Percentiles rank a stretch among this genome's conserved stretches.
Evolutionary conservation across 1,139 yeast genomes (phyloP).

Genomic region (Pichia inconspicua): DNA sequence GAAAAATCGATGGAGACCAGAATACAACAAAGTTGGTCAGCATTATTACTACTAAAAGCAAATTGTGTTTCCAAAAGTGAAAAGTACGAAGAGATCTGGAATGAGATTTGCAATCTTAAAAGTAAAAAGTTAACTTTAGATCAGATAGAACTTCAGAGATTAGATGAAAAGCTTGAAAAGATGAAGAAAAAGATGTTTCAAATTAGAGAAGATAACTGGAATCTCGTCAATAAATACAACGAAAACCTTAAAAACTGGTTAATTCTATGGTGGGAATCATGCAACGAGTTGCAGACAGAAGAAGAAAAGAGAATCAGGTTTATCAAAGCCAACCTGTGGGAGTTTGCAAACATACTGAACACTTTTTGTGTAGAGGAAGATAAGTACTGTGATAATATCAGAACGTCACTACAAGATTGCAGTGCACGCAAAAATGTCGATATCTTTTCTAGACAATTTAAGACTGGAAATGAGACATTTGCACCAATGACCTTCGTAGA

Average conservation of each 20-base stretch:
- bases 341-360: conserved; percentile 69
- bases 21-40: conserved; percentile 35
- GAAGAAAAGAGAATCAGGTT: conserved; percentile 76
- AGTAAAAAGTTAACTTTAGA: conserved; percentile 68
- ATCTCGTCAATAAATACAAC: conserved; percentile 50
- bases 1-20: conserved; percentile 40
- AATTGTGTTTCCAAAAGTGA: conserved; percentile 39
- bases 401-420: conserved; percentile 62
- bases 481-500: conserved; percentile 50
- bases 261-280: conserved; percentile 68
- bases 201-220: conserved; percentile 51
- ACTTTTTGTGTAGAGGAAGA: conserved; percentile 75
- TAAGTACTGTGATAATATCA: conserved; percentile 61
- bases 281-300: conserved; percentile 62
- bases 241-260: conserved; percentile 68
- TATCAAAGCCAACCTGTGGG: conserved; percentile 73
- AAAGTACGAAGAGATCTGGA: conserved; percentile 52
- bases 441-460: conserved; percentile 45
- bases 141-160: conserved; percentile 68
- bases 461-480: conserved; percentile 60
- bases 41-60: conserved; percentile 32
- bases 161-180: conserved; percentile 54
- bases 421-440: conserved; percentile 55
- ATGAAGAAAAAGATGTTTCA: conserved; percentile 42
- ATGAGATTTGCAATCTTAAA: conserved; percentile 47